Conservation (phyloP, 2,329 filamentous ascomycete genomes). For the Botrytis deweyae region DNA sequence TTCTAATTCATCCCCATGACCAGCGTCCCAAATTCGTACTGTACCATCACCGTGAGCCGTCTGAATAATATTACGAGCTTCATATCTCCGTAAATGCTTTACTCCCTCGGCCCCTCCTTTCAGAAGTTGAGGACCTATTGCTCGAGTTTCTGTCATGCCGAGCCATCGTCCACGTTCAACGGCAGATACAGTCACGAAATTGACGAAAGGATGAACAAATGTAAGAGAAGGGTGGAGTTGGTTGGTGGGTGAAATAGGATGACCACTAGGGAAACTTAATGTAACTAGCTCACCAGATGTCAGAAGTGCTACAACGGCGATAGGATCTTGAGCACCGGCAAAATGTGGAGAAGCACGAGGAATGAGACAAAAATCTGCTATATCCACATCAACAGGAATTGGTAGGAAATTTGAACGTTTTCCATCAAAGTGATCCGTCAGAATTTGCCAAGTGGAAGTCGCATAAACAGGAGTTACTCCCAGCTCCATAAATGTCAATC, state of each 20-base stretch:
- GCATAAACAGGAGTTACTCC: constrained; percentile 86
- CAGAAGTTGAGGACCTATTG: constrained; percentile 74
- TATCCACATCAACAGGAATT: constrained; percentile 73
- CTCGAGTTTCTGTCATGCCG: constrained; percentile 80
- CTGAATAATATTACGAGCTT: constrained; percentile 79
- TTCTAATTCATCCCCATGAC: constrained; percentile 90
- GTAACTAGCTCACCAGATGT: constrained; percentile 87
- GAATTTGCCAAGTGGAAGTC: constrained; percentile 83
- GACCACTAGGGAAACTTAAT: constrained; percentile 87
- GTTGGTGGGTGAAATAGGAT: constrained; percentile 88
- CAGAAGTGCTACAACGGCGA: constrained; percentile 76
- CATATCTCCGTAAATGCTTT: constrained; percentile 71
- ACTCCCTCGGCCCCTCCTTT: constrained; percentile 74
- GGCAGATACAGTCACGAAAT: constrained; percentile 66
- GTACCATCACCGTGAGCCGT: constrained; percentile 89
- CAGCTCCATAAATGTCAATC: constrained; percentile 85
- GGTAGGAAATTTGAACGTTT: constrained; percentile 70
- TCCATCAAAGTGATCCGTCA: constrained; percentile 76
- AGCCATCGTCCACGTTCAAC: constrained; percentile 83
- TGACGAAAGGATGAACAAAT: constrained; percentile 87
- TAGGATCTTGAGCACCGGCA: constrained; percentile 82
- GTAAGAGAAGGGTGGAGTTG: constrained; percentile 85
- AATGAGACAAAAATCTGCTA: constrained; percentile 78
- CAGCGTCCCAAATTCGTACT: constrained; percentile 88
- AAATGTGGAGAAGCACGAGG: constrained; percentile 84